A percentile compares a stretch with the other conserved stretches of the same genome.
Conservation (phyloP, 1,284 basidiomycete species). For the Volvariella surrecta region DNA sequence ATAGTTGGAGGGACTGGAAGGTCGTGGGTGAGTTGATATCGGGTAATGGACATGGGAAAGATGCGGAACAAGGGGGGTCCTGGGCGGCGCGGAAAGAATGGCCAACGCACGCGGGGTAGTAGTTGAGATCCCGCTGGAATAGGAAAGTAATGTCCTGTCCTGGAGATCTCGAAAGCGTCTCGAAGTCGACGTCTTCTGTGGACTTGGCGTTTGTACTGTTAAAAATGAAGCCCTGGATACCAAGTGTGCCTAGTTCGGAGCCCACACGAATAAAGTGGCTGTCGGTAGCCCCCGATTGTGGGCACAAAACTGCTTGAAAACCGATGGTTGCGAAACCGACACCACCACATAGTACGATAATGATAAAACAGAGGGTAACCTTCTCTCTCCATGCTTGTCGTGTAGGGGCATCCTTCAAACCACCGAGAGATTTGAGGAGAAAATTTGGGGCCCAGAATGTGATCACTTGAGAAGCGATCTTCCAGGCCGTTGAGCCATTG, state of each 20-base stretch:
- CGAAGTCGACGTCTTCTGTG: constrained; percentile 47
- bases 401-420: constrained; percentile 71
- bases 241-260: constrained; percentile 53
- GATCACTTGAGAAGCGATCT: constrained; percentile 67
- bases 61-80: constrained; percentile 61
- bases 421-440: constrained; percentile 66
- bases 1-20: constrained; percentile 50
- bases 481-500: constrained; percentile 69
- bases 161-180: constrained; percentile 48
- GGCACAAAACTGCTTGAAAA: constrained; percentile 89
- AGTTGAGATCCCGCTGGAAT: constrained; percentile 62
- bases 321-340: constrained; percentile 95
- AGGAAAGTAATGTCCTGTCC: constrained; percentile 87
- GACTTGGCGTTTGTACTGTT: constrained; percentile 58
- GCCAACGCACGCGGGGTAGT: constrained; percentile 58
- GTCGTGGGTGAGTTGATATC: constrained; percentile 48
- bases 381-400: constrained; percentile 98
- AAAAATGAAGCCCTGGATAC: constrained; percentile 73
- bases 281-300: constrained; percentile 50
- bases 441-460: constrained; percentile 91
- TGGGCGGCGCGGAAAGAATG: constrained; percentile 61
- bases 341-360: constrained; percentile 66
- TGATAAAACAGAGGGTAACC: constrained; percentile 86
- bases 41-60: constrained; percentile 55
- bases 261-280: constrained; percentile 64